phyloP scores from a whole-genome alignment of 139 green algal genomes.

The Edaphochlamys debaryana region DNA sequence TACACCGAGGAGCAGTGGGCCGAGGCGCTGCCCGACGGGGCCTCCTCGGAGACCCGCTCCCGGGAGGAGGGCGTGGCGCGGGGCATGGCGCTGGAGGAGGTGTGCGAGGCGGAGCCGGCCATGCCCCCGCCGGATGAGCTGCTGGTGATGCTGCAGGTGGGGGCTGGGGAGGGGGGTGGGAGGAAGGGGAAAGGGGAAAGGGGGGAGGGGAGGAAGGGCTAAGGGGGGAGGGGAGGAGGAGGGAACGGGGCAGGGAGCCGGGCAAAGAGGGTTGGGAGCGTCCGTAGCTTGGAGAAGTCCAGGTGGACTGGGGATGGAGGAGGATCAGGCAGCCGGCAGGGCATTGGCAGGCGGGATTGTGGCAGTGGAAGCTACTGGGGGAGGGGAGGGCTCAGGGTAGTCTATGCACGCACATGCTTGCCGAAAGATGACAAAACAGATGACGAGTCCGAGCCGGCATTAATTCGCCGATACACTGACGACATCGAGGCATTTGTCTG shows the following conservation, averaged over 20 bases:
- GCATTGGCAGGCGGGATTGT: too few species aligned
- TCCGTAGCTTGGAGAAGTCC: too few species aligned
- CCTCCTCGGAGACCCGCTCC: background rate
- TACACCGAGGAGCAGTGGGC: background rate
- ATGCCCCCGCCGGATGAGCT: slow-evolving; percentile 34
- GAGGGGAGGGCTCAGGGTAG: too few species aligned
- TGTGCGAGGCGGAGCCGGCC: slow-evolving; percentile 45
- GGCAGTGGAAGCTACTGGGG: too few species aligned
- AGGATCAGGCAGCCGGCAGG: too few species aligned
- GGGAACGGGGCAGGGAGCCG: too few species aligned
- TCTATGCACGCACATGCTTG: background rate
- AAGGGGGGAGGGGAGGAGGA: background rate
- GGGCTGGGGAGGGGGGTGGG: background rate
- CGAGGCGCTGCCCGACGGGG: background rate
- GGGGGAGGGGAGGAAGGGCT: background rate
- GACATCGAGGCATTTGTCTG: too few species aligned
- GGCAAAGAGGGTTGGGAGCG: too few species aligned
- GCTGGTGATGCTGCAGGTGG: slow-evolving; percentile 57
- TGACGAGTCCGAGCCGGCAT: too few species aligned
- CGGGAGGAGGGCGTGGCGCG: background rate
- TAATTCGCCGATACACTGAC: too few species aligned
- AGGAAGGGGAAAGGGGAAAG: background rate
- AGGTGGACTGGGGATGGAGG: too few species aligned
- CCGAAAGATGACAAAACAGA: too few species aligned
- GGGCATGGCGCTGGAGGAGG: slow-evolving; percentile 23